These are phyloP conservation scores for Yarrowia galli DNA, from an alignment of 1,139 yeast species.

Conservation along the genomic window DNA sequence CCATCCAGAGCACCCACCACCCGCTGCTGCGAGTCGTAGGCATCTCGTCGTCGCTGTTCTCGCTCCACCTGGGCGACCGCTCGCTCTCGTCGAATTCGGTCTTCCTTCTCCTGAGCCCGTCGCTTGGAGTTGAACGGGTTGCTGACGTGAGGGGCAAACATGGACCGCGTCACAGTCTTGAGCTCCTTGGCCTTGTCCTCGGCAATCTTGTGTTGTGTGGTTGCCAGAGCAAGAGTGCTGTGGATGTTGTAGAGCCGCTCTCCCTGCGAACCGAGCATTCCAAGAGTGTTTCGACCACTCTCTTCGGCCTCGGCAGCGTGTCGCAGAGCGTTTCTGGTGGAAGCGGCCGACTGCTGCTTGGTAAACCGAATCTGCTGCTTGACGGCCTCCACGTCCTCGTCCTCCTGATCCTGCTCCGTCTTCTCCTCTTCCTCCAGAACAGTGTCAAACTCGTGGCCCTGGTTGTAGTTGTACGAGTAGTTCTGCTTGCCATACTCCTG, in stretches of 20 bases:
- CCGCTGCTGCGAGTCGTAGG: constrained; percentile 59
- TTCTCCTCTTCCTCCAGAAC: constrained; percentile 56
- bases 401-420: constrained; percentile 58
- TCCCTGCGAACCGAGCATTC: constrained; percentile 91
- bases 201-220: constrained; percentile 82
- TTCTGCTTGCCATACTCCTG: constrained; percentile 37
- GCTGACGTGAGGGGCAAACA: constrained; percentile 78
- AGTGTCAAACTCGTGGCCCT: constrained; percentile 44
- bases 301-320: constrained; percentile 94
- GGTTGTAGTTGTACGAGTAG: constrained; percentile 39
- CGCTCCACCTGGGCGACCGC: constrained; percentile 59
- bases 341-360: constrained; percentile 85
- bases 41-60: constrained; percentile 56
- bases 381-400: constrained; percentile 88
- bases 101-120: constrained; percentile 78
- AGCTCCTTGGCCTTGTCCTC: constrained; percentile 84
- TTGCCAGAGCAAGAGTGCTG: constrained; percentile 75
- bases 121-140: constrained; percentile 91
- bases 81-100: constrained; percentile 68
- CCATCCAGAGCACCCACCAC: constrained; percentile 54
- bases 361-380: constrained; percentile 84
- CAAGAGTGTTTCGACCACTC: constrained; percentile 86
- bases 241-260: constrained; percentile 84
- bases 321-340: constrained; percentile 83
- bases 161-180: constrained; percentile 77